A percentile compares a stretch with the other conserved stretches of the same genome.
phyloP scores from a whole-genome alignment of 768 basidiomycete species.

The Tulasnella sp. region DNA sequence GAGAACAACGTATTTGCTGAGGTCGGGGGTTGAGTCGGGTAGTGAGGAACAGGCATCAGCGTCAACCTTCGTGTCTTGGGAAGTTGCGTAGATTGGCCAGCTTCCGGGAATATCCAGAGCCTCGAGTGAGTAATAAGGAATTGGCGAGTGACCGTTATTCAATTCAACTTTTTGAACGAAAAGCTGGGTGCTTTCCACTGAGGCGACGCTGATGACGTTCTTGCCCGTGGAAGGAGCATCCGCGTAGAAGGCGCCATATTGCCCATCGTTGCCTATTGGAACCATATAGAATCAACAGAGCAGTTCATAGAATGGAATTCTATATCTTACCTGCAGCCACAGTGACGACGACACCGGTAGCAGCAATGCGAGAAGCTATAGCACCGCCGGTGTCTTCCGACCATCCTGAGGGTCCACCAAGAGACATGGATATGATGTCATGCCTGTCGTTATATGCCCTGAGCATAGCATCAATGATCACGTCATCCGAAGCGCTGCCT shows the following conservation, averaged over 20 bases:
- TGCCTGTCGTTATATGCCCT: slow-evolving; percentile 20
- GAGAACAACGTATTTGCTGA: slow-evolving; percentile 44
- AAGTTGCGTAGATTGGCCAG: slow-evolving; percentile 45
- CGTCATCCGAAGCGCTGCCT: slow-evolving; percentile 6
- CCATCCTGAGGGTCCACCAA: not conserved
- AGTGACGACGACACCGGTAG: slow-evolving; percentile 60
- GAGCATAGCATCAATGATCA: slow-evolving; percentile 21
- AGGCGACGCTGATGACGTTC: slow-evolving; percentile 44
- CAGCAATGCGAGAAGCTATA: slow-evolving; percentile 60
- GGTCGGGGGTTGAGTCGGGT: slow-evolving; percentile 42
- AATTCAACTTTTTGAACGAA: not conserved
- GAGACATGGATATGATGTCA: slow-evolving; percentile 27
- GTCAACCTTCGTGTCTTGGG: slow-evolving; percentile 40
- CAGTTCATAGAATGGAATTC: not conserved
- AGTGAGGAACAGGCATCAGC: slow-evolving; percentile 45
- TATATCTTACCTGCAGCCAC: slow-evolving; percentile 21
- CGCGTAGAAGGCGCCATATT: slow-evolving; percentile 45
- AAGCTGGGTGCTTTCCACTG: slow-evolving; percentile 36
- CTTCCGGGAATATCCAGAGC: slow-evolving; percentile 42
- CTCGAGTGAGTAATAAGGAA: slow-evolving; percentile 54
- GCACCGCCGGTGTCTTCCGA: slow-evolving; percentile 41
- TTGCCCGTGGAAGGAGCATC: slow-evolving; percentile 43
- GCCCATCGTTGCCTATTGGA: slow-evolving; percentile 41
- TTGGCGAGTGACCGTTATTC: slow-evolving; percentile 46
- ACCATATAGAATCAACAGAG: no score